Conservation (phyloP, 805 yeast species). For the Zygotorulaspora danielsina region DNA sequence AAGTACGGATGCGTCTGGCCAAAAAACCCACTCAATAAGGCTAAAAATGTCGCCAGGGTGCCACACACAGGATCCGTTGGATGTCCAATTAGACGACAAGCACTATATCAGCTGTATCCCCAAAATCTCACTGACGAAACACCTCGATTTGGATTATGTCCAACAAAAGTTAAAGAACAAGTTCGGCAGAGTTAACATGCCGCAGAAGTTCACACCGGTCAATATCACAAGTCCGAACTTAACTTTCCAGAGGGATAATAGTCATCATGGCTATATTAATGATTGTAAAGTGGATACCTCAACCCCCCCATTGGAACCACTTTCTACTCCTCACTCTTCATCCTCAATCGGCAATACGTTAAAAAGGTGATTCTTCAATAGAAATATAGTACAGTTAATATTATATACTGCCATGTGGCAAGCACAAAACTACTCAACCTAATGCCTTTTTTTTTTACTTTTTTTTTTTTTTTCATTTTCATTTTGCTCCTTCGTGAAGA, state of each 20-base stretch:
- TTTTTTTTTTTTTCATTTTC: too few relatives aligned
- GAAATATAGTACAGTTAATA: too few relatives aligned
- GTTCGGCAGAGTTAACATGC: slow-evolving; percentile 82
- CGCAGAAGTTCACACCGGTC: slow-evolving; percentile 86
- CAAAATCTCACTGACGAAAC: slow-evolving; percentile 82
- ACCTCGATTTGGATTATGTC: slow-evolving; percentile 86
- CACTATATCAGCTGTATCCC: slow-evolving; percentile 97
- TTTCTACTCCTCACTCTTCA: slow-evolving; percentile 17
- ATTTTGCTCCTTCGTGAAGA: too few relatives aligned
- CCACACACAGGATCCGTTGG: slow-evolving; percentile 95
- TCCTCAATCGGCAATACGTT: slow-evolving; percentile 20
- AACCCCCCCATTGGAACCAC: slow-evolving; percentile 11
- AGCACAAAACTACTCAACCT: too few relatives aligned
- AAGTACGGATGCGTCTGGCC: slow-evolving; percentile 61
- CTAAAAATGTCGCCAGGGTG: slow-evolving; percentile 96
- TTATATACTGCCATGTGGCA: too few relatives aligned
- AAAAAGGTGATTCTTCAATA: slow-evolving; percentile 6
- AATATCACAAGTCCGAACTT: slow-evolving; percentile 67
- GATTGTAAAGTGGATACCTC: slow-evolving; percentile 6
- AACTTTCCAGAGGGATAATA: slow-evolving; percentile 26
- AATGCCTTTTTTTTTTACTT: too few relatives aligned
- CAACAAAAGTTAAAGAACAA: slow-evolving; percentile 74
- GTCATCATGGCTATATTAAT: slow-evolving; percentile 5
- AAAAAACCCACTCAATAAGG: slow-evolving; percentile 83
- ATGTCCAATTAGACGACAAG: slow-evolving; percentile 91